A percentile compares a stretch with the other conserved stretches of the same genome.
These are phyloP conservation scores for Cladosporium sp. DNA, from an alignment of 2,329 filamentous ascomycete species.

Conservation along the genomic window DNA sequence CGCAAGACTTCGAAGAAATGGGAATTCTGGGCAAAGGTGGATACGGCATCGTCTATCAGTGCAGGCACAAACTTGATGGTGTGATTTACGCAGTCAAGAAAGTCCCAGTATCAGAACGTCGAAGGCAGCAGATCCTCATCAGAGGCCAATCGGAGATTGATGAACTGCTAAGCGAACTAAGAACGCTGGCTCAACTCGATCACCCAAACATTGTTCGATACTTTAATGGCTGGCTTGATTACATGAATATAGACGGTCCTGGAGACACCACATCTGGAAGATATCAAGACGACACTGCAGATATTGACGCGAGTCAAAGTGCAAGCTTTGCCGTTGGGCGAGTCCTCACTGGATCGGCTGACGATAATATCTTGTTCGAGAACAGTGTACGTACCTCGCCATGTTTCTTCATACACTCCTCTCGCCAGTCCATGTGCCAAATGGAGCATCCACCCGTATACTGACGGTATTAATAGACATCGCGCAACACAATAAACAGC, in stretches of 20 bases:
- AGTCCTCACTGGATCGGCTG: constrained; percentile 14
- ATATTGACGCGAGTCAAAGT: neutral
- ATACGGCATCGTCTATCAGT: constrained; percentile 62
- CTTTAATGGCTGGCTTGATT: constrained; percentile 62
- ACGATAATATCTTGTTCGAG: constrained; percentile 38
- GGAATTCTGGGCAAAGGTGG: constrained; percentile 60
- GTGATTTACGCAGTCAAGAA: constrained; percentile 64
- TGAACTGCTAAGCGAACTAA: constrained; percentile 56
- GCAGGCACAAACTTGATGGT: constrained; percentile 57
- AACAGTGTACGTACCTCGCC: constrained; percentile 24
- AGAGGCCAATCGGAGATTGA: constrained; percentile 52
- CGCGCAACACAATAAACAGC: constrained; percentile 11
- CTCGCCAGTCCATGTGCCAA: too few species aligned
- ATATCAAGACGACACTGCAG: neutral
- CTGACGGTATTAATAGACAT: neutral
- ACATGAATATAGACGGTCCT: constrained; percentile 16
- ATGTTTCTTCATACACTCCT: neutral
- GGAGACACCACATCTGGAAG: neutral
- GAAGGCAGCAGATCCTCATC: constrained; percentile 50
- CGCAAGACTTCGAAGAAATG: constrained; percentile 50
- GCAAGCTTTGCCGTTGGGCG: constrained; percentile 18
- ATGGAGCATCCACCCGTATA: too few species aligned
- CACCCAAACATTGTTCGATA: constrained; percentile 66
- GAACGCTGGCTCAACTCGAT: constrained; percentile 58
- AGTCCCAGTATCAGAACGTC: constrained; percentile 41